A percentile compares a stretch with the other conserved stretches of the same genome.
These are phyloP conservation scores for Gossypium stocksii DNA, from an alignment of 345 rosid species.

Conservation along the genomic window DNA sequence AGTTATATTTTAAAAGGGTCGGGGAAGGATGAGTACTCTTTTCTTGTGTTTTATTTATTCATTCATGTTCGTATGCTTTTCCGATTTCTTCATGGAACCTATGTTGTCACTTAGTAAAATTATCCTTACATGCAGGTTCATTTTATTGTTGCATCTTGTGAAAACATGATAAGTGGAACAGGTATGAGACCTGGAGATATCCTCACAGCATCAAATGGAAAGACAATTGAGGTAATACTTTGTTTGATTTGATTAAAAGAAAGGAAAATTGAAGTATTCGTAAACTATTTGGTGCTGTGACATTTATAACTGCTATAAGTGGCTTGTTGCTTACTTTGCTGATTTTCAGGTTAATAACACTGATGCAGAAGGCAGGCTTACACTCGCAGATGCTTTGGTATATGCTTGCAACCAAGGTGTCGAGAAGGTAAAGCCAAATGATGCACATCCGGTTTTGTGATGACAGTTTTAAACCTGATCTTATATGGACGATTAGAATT, in stretches of 20 bases:
- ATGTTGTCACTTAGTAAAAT: not conserved
- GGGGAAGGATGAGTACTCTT: not conserved
- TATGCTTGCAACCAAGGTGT: constrained; percentile 91
- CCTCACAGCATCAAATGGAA: constrained; percentile 90
- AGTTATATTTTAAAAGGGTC: not conserved
- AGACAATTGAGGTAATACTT: constrained; percentile 35
- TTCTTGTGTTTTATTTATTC: not conserved
- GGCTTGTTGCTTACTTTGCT: not conserved
- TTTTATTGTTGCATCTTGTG: constrained; percentile 81
- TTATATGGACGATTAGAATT: not conserved
- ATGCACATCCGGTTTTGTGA: constrained; percentile 11
- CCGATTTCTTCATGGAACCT: not conserved
- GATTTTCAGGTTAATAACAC: constrained; percentile 82
- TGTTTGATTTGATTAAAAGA: not conserved
- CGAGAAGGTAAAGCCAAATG: constrained; percentile 61
- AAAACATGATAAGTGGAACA: constrained; percentile 98
- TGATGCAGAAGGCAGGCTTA: constrained; percentile 95
- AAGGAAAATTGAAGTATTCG: not conserved
- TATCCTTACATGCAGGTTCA: not conserved
- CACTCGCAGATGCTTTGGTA: constrained; percentile 93
- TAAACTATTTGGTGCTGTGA: not conserved
- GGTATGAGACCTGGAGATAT: constrained; percentile 99
- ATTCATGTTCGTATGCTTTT: not conserved
- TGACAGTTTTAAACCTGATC: constrained; percentile 15
- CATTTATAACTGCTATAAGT: constrained; percentile 7